Conservation (phyloP, 345 rosid genomes). For the Dimocarpus longan region DNA sequence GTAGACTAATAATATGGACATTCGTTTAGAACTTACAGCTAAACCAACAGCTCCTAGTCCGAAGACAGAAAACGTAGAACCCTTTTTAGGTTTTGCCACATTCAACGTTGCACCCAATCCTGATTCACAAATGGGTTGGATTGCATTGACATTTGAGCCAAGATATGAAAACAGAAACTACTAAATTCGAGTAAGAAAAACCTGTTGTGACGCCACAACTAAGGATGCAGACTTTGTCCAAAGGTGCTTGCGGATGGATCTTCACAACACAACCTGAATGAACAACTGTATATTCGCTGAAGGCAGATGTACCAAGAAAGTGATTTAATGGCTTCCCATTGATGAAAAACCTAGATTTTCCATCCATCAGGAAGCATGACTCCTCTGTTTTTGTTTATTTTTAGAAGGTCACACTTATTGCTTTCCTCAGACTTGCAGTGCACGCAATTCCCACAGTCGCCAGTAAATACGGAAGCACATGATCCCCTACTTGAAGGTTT, state of each 20-base stretch:
- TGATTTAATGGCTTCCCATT: slow-evolving; percentile 36
- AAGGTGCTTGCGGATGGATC: slow-evolving; percentile 41
- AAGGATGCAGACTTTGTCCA: slow-evolving; percentile 47
- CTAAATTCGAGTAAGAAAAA: neutral
- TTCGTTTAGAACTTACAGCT: slow-evolving; percentile 29
- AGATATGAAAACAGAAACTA: neutral
- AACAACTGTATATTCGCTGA: slow-evolving; percentile 39
- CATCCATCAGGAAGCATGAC: slow-evolving; percentile 46
- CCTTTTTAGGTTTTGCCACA: slow-evolving; percentile 44
- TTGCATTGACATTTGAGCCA: neutral
- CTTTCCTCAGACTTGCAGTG: slow-evolving; percentile 46
- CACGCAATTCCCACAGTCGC: slow-evolving; percentile 45
- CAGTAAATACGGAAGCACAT: slow-evolving; percentile 54
- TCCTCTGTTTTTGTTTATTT: slow-evolving; percentile 37
- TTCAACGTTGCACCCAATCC: slow-evolving; percentile 49
- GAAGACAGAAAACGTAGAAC: slow-evolving; percentile 39
- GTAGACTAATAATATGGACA: too few species aligned
- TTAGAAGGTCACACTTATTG: slow-evolving; percentile 43
- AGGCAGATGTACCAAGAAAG: slow-evolving; percentile 42
- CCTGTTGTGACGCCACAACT: slow-evolving; percentile 49
- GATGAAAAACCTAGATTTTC: slow-evolving; percentile 39
- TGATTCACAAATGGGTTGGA: neutral
- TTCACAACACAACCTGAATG: slow-evolving; percentile 41
- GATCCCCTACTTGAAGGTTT: slow-evolving; percentile 42
- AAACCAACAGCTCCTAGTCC: slow-evolving; percentile 56